Evolutionary conservation across 352 stramenopile species (phyloP), one percentile per base, ranked within the genome.

Genomic region (Phytophthora niederhauseri): DNA sequence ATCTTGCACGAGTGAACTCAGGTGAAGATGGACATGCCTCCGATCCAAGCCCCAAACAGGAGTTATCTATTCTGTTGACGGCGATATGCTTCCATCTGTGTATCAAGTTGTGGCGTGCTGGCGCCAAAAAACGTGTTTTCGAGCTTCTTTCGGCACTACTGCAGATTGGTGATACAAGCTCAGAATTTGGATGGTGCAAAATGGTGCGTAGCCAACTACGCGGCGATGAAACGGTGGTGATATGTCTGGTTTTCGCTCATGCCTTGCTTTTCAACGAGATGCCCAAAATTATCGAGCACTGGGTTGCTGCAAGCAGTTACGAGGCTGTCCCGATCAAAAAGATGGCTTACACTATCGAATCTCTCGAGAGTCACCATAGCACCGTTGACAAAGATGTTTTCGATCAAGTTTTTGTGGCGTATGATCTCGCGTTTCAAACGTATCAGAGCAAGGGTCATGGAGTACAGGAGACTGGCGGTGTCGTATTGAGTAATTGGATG

Each of bases 401-500:
- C 57, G 45, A 31, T 24, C 53, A 14, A 51, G 64, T 58, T 31
- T 68, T 77, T 54, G 20, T 34, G n/a, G 57, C 51, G 1, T 84
- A 82, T 61, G 45, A 74, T 4, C 51, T 64, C 15, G 66, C 68
- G 7, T 73, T 75, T 57, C 56, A 62, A 30, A 61, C 49, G 14
- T 66, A 69, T 62, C 36, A 68, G 68, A 59, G 56, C 2, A 36
- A 45, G 2, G 61, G 51, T 15, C 19, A 51, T 54, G 38, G 22
- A 22, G 30, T 49, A 15, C 58, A 46, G 48, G 60, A 78, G 34
- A 28, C 43, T 22, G 71, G 71, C 1, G 65, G 70, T 50, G 57
- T 68, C 24, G 68, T 84, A 45, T 51, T 82, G 34, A 77, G 43
- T 28, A 84, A 84, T 48, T 84, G 77, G 77, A 77, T 82, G 53